Base-by-base conservation (phyloP, 208 protist genomes). In the Vickermania ingenoplastis region DNA sequence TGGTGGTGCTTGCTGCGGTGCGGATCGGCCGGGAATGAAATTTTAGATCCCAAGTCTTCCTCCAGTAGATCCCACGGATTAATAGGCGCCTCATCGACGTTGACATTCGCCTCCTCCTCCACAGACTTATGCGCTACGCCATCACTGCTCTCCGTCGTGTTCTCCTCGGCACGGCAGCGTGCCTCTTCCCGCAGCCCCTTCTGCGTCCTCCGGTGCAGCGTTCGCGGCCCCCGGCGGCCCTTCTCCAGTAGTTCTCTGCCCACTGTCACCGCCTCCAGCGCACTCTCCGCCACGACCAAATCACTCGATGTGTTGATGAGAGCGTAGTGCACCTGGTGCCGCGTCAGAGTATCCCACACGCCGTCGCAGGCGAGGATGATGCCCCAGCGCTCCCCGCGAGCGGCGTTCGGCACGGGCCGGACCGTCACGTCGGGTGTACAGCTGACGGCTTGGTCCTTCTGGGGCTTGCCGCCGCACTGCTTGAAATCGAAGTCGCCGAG, bases 401-500 rank as follows among this genome's bases (percentile, higher is more conserved):
- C 67, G 45, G 63, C 67, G 31, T 28, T 73, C 48, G 84, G 77
- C 36, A 83, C 72, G 0, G 81, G 76, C 59, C 65, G 71, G 41
- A 86, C 75, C 0, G 82, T 85, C 1, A 91, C 82, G 53, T 84
- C 80, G 1, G 86, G 86, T 5, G 83, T 68, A 1, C 67, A 69
- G 3, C 60, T 67, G 2, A 94, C 86, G 1, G 86, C 86, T 73
- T 94, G 86, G 64, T 90, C 68, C 5, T 26, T 24, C 31, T 77
- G 69, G 7, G 61, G 27, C 3, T 59, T 53, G 3, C 79, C 76
- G 21, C 83, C 83, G 50, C 77, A 86, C 68, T 94, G 86, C 73
- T 94, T 94, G 58, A 94, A 94, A 64, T 91, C 86, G 56, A 82
- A 91, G 65, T 94, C 86, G 24, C 86, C 86, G 31, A 94, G 59